These are phyloP conservation scores for Scolecobasidium constrictum DNA, from an alignment of 2,329 filamentous ascomycete species.

Conservation along the genomic window DNA sequence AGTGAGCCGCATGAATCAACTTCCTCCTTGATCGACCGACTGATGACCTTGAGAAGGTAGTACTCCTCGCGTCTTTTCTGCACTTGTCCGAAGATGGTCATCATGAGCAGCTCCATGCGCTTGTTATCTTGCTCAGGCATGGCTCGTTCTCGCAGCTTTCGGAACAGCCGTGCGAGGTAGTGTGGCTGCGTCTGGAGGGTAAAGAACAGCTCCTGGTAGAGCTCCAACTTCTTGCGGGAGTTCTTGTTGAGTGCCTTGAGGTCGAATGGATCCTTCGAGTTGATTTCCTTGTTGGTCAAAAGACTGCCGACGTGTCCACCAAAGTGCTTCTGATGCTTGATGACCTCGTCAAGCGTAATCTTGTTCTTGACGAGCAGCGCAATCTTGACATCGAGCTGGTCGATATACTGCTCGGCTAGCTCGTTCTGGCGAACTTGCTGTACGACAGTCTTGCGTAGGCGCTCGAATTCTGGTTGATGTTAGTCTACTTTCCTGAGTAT, in stretches of 20 bases:
- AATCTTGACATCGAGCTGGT: conserved; percentile 98
- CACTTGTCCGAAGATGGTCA: conserved; percentile 94
- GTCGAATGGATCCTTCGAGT: conserved; percentile 85
- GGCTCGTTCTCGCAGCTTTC: conserved; percentile 68
- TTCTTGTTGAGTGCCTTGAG: conserved; percentile 96
- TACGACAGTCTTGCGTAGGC: conserved; percentile 87
- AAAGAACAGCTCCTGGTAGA: conserved; percentile 97
- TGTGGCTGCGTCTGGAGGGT: conserved; percentile 92
- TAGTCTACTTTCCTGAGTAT: too few species aligned
- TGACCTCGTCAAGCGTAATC: conserved; percentile 94
- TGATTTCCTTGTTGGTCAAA: conserved; percentile 77
- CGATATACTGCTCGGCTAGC: conserved; percentile 93
- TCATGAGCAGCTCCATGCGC: conserved; percentile 83
- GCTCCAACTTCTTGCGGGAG: conserved; percentile 87
- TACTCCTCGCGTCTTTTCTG: conserved; percentile 97
- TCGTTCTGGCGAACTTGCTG: conserved; percentile 97
- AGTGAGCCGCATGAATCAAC: conserved; percentile 61
- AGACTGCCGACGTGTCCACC: conserved; percentile 79
- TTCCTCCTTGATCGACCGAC: conserved; percentile 74
- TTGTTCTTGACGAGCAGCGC: conserved; percentile 98
- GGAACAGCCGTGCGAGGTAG: conserved; percentile 84
- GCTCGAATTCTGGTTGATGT: conserved; percentile 78
- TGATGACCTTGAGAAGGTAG: conserved; percentile 82
- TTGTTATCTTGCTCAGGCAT: conserved; percentile 88
- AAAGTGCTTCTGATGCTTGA: conserved; percentile 93